Conservation (phyloP, 164 flowering plant species). For the Magnolia changhungtana region DNA sequence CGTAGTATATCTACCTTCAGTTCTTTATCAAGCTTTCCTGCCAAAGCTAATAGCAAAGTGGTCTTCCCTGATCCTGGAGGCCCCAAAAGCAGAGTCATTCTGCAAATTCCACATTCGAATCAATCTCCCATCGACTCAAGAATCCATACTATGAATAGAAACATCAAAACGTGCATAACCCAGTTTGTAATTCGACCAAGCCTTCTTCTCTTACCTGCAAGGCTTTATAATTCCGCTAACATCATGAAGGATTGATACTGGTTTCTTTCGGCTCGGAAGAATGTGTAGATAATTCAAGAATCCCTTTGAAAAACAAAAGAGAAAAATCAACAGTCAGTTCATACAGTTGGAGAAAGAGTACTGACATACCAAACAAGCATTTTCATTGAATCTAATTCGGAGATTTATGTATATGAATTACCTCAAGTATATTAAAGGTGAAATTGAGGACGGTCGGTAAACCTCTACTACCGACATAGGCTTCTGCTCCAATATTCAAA, state of each 20-base stretch:
- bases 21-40: constrained; percentile 39
- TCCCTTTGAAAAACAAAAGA: constrained; percentile 2
- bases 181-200: neutral
- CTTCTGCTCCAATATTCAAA: constrained; percentile 69
- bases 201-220: constrained; percentile 20
- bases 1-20: constrained; percentile 32
- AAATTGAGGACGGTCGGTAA: constrained; percentile 70
- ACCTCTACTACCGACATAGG: constrained; percentile 64
- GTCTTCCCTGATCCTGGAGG: constrained; percentile 38
- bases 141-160: neutral
- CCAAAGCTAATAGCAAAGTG: constrained; percentile 31
- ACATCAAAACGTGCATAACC: too few relatives aligned
- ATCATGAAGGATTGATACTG: constrained; percentile 18
- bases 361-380: neutral
- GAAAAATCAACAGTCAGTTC: neutral
- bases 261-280: constrained; percentile 18
- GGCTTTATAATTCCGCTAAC: constrained; percentile 36
- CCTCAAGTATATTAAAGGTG: constrained; percentile 11
- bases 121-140: neutral
- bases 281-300: constrained; percentile 6
- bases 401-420: neutral
- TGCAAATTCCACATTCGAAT: constrained; percentile 4
- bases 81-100: constrained; percentile 39
- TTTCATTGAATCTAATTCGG: too few relatives aligned
- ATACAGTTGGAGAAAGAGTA: neutral